phyloP scores from a whole-genome alignment of 78 protist genomes.

The Pelomyxa schiedti region DNA sequence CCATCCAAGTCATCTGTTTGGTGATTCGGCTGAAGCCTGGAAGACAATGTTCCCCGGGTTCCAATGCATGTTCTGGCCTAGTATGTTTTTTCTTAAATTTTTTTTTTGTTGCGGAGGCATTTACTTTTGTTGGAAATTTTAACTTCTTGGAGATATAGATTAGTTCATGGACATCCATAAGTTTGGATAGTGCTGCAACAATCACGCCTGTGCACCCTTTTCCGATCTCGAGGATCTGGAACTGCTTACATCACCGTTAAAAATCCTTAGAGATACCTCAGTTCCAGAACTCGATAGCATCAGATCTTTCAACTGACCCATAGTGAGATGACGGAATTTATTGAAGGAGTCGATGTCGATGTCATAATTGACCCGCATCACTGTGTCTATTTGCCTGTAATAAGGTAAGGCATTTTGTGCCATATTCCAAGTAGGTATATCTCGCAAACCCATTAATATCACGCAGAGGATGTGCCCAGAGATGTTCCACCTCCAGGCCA shows the following conservation, averaged over 20 bases:
- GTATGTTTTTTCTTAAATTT: too few relatives aligned
- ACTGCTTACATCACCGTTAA: too few relatives aligned
- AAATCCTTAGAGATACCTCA: too few relatives aligned
- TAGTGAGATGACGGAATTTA: background rate
- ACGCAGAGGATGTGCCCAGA: background rate
- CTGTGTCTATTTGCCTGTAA: background rate
- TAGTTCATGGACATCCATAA: background rate
- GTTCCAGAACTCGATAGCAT: background rate
- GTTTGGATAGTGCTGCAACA: background rate
- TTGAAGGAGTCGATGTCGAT: background rate
- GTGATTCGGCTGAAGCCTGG: background rate
- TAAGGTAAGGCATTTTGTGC: too few relatives aligned
- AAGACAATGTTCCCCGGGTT: background rate
- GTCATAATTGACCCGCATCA: background rate
- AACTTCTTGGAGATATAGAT: background rate
- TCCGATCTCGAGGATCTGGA: background rate
- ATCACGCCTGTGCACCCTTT: background rate
- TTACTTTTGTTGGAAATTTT: too few relatives aligned
- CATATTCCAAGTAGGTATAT: too few relatives aligned
- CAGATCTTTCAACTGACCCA: background rate
- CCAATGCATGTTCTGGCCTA: background rate
- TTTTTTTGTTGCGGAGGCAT: too few relatives aligned
- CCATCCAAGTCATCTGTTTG: background rate
- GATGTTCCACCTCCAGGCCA: background rate
- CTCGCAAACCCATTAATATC: background rate